Base-by-base conservation (phyloP, 192 early-diverging fungal genomes). In the Backusella psychrophila region DNA sequence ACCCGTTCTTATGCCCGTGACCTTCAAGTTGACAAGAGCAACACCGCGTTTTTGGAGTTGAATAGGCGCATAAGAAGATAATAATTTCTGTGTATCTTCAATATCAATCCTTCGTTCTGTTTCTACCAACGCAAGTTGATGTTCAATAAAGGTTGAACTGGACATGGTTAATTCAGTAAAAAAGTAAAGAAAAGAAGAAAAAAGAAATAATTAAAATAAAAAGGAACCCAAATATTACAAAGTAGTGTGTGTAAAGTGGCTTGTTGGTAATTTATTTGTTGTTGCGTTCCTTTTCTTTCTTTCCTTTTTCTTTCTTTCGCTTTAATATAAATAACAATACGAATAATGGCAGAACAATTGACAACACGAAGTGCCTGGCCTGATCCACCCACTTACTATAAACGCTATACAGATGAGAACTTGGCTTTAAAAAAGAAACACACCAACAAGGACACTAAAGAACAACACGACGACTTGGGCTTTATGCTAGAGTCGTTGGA, bases 41-140 rank as follows among this genome's bases (percentile, higher is more conserved):
- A 90, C 78, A 2, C 92, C 92, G 34, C 87, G 85, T 56, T 86
- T 86, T 73, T 93, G 91, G 29, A 94, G 78, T 29, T 93, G 85
- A 23, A 87, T 80, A 15, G 91, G 84, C 5, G 88, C 77, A 65
- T 87, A 86, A 21, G 83, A 72, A 3, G 84, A 82, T 75, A 88
- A 79, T 34, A 88, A 49, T 7, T 77, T 71, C 2, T 76, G 69
- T 0, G 82, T 86, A 26, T 88, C 87, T 41, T 83, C 78, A 39
- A 88, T 71, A 71, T 87, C 83, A 33, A 83, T 85, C 36, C 81
- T 81, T 8, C 86, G 85, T 66, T 92, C 91, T 19, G 77, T 73
- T 69, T 90, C 85, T 15, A 91, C 84, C 19, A 90, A 80, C 36
- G 78, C 75, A n/a, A 83, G 84, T 35, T 92, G 91, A 66, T 85